These are phyloP conservation scores for Xylaria sp. DNA, from an alignment of 2,329 filamentous ascomycete genomes.

Conservation along the genomic window DNA sequence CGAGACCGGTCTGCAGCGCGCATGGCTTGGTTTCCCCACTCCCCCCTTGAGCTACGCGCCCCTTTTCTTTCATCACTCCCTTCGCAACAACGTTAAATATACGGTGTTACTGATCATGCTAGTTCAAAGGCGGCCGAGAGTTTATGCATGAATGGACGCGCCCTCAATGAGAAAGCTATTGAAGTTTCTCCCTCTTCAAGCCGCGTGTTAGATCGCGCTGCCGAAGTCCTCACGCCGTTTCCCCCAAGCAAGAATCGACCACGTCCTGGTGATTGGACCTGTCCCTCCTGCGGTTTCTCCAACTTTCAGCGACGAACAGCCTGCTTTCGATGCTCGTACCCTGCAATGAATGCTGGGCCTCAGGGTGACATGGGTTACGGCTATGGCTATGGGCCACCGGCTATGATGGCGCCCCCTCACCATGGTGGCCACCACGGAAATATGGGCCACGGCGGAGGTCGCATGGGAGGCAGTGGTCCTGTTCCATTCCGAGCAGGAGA, in stretches of 20 bases:
- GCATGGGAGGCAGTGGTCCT: constrained; percentile 83
- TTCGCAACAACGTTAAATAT: background rate
- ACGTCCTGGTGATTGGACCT: constrained; percentile 97
- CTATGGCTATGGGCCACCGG: constrained; percentile 73
- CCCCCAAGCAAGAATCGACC: constrained; percentile 98
- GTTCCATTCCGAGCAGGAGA: constrained; percentile 98
- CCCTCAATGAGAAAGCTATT: constrained; percentile 98
- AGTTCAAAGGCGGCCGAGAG: constrained; percentile 85
- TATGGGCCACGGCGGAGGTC: constrained; percentile 68
- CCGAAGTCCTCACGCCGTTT: constrained; percentile 96
- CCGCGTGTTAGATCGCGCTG: constrained; percentile 92
- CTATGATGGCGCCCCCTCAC: constrained; percentile 81
- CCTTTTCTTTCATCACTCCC: background rate
- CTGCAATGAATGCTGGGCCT: constrained; percentile 85
- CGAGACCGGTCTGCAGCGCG: background rate
- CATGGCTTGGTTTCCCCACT: background rate
- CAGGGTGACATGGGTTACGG: constrained; percentile 66
- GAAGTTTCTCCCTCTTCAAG: constrained; percentile 98
- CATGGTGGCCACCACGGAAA: constrained; percentile 70
- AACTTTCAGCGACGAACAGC: constrained; percentile 99
- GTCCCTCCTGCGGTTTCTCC: constrained; percentile 97
- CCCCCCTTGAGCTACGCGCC: background rate
- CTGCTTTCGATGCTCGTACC: constrained; percentile 99
- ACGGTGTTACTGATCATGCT: constrained; percentile 24
- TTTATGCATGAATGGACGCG: constrained; percentile 98